phyloP scores from a whole-genome alignment of 305 asterid species.

The Stenogyne calaminthoides region DNA sequence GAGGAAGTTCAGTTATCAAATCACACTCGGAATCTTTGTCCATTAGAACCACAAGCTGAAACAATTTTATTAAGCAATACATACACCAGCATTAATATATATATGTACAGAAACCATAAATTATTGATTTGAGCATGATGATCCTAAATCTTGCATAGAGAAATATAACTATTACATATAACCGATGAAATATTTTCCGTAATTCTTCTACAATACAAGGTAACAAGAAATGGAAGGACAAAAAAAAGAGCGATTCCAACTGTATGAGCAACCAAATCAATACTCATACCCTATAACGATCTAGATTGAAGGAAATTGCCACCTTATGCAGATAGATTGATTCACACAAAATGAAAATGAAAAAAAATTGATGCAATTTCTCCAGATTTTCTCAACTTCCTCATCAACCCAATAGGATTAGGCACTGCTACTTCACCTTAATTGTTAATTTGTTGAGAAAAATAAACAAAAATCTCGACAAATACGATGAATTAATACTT shows the following conservation, averaged over 20 bases:
- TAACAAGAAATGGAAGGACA: background rate
- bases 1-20: conserved; percentile 81
- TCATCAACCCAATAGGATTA: no score
- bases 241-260: conserved; percentile 4
- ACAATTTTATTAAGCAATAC: conserved; percentile 8
- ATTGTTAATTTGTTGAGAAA: no score
- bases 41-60: conserved; percentile 40
- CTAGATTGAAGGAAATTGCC: conserved; percentile 2
- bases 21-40: conserved; percentile 49
- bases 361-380: no score
- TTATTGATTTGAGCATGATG: background rate
- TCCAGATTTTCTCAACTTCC: no score
- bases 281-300: background rate
- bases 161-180: background rate
- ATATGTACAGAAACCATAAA: conserved; percentile 2
- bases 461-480: no score
- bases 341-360: background rate
- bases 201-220: background rate
- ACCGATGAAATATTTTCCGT: conserved; percentile 5
- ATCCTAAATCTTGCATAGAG: conserved; percentile 13
- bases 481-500: no score
- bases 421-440: no score
- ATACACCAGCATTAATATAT: conserved; percentile 25
- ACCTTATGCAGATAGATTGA: background rate
- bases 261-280: conserved; percentile 11